Conservation (phyloP, 2,329 filamentous ascomycete species). For the Curvularia sp. region DNA sequence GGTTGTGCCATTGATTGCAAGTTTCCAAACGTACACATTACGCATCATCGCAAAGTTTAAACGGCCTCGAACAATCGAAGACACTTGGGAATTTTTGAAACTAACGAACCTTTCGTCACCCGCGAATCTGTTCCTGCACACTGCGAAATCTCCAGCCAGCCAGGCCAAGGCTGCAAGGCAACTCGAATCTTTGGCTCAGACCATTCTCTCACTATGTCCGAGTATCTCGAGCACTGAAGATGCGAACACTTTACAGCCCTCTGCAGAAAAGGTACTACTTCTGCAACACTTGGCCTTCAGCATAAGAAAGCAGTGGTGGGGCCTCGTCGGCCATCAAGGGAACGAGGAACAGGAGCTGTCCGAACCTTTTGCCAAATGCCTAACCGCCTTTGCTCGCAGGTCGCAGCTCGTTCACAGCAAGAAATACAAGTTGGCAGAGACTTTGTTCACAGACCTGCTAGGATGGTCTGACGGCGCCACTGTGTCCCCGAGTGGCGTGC, state of each 20-base stretch:
- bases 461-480: slow-evolving; percentile 8
- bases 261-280: slow-evolving; percentile 65
- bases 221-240: slow-evolving; percentile 72
- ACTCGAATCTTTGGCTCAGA: slow-evolving; percentile 70
- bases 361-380: slow-evolving; percentile 68
- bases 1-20: slow-evolving; percentile 63
- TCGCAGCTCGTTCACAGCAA: slow-evolving; percentile 44
- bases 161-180: slow-evolving; percentile 67
- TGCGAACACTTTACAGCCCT: slow-evolving; percentile 63
- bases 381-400: slow-evolving; percentile 67
- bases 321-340: slow-evolving; percentile 64
- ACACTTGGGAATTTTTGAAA: slow-evolving; percentile 63
- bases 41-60: slow-evolving; percentile 67
- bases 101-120: slow-evolving; percentile 64
- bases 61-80: slow-evolving; percentile 66
- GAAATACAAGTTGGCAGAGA: slow-evolving; percentile 52
- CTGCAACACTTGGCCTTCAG: slow-evolving; percentile 70
- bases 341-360: slow-evolving; percentile 69
- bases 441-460: slow-evolving; percentile 34
- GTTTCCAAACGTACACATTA: slow-evolving; percentile 69
- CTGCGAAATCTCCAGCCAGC: slow-evolving; percentile 57
- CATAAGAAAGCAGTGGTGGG: slow-evolving; percentile 70
- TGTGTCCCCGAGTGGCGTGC: neutral
- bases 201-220: slow-evolving; percentile 70
- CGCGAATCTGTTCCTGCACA: slow-evolving; percentile 61